These are phyloP conservation scores for Combretum micranthum DNA, from an alignment of 345 rosid genomes.

Conservation along the genomic window DNA sequence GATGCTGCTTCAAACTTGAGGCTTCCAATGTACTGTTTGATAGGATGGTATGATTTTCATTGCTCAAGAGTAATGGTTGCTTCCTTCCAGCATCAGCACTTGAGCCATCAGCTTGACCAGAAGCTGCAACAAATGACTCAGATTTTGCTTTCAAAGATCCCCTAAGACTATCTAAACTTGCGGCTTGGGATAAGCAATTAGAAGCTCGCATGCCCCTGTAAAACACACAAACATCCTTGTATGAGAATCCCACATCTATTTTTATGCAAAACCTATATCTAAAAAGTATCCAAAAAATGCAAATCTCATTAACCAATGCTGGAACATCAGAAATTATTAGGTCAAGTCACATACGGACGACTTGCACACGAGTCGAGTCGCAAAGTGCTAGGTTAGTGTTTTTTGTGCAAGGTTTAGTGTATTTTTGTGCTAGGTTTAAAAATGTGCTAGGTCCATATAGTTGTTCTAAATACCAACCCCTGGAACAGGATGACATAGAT, in stretches of 20 bases:
- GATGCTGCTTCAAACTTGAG: slow-evolving; percentile 8
- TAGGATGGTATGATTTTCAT: slow-evolving; percentile 10
- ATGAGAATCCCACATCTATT: too few species aligned
- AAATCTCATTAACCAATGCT: too few species aligned
- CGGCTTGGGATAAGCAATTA: slow-evolving; percentile 11
- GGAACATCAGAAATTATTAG: too few species aligned
- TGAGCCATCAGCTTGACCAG: slow-evolving; percentile 9
- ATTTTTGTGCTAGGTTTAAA: too few species aligned
- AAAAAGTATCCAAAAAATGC: not conserved
- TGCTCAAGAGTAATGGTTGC: slow-evolving; percentile 13
- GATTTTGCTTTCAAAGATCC: slow-evolving; percentile 20
- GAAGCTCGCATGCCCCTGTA: slow-evolving; percentile 9
- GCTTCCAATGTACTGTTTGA: slow-evolving; percentile 16
- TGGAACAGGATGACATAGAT: too few species aligned
- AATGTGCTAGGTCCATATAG: too few species aligned
- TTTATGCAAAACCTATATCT: not conserved
- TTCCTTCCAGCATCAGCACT: slow-evolving; percentile 14
- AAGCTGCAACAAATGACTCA: slow-evolving; percentile 13
- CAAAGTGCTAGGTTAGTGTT: too few species aligned
- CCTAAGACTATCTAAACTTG: slow-evolving; percentile 13
- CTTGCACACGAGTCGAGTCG: too few species aligned
- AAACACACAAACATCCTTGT: not conserved
- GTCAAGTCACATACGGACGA: too few species aligned
- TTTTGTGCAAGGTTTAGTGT: too few species aligned
- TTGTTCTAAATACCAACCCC: too few species aligned